These are phyloP conservation scores for Ilyonectria robusta DNA, from an alignment of 2,329 filamentous ascomycete species.

Conservation along the genomic window DNA sequence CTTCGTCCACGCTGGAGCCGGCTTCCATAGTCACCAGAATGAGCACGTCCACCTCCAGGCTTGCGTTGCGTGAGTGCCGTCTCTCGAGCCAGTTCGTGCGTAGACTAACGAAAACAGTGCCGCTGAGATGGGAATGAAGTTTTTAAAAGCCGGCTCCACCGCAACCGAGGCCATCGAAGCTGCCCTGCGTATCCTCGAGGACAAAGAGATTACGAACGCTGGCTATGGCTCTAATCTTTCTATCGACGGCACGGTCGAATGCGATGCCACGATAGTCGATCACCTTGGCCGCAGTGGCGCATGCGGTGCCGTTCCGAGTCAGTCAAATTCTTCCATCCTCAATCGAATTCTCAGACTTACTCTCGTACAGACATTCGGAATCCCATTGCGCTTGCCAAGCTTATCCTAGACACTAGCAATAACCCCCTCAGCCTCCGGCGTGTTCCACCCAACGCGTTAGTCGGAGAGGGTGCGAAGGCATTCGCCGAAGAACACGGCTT, in stretches of 20 bases:
- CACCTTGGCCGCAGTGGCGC: constrained; percentile 92
- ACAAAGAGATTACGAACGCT: constrained; percentile 96
- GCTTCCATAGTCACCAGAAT: constrained; percentile 91
- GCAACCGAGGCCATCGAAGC: constrained; percentile 92
- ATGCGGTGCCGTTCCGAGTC: constrained; percentile 91
- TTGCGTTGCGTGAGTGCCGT: constrained; percentile 83
- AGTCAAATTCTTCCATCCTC: constrained; percentile 54
- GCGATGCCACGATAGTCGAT: constrained; percentile 94
- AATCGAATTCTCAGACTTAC: constrained; percentile 9
- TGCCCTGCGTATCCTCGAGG: constrained; percentile 89
- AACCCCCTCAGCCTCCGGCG: constrained; percentile 85
- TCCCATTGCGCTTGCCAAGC: constrained; percentile 87
- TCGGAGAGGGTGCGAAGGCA: constrained; percentile 86
- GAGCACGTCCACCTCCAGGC: constrained; percentile 87
- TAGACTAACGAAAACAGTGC: constrained; percentile 69
- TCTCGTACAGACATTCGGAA: constrained; percentile 83
- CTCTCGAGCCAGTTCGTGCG: background rate
- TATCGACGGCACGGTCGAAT: constrained; percentile 92
- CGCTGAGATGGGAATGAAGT: constrained; percentile 84
- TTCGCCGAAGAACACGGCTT: constrained; percentile 88
- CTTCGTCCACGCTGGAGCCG: constrained; percentile 95
- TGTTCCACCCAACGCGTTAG: constrained; percentile 92
- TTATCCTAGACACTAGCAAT: constrained; percentile 84
- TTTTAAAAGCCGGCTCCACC: constrained; percentile 82
- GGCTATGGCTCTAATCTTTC: constrained; percentile 96